These are phyloP conservation scores for Phylloporus rhodoxanthus DNA, from an alignment of 768 basidiomycete species.

Conservation along the genomic window DNA sequence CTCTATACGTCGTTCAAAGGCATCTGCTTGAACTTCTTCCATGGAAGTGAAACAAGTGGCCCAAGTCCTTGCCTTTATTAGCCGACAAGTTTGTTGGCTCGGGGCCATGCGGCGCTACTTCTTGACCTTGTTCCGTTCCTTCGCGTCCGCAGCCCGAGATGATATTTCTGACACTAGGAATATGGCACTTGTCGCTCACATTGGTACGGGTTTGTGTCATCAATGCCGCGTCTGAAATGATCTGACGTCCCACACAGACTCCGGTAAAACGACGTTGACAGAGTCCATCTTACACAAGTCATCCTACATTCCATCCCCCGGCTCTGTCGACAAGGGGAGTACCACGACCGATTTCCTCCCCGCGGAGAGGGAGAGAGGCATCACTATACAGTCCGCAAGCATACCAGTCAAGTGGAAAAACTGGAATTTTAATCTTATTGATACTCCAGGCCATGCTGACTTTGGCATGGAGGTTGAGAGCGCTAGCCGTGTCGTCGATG, in stretches of 20 bases:
- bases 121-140: conserved; percentile 12
- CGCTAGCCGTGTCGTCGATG: conserved; percentile 85
- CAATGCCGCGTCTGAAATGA: background rate
- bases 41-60: conserved; percentile 11
- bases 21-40: conserved; percentile 29
- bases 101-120: conserved; percentile 18
- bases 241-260: conserved; percentile 45
- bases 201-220: conserved; percentile 44
- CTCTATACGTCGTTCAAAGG: conserved; percentile 40
- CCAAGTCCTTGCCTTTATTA: conserved; percentile 15
- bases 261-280: conserved; percentile 84
- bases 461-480: conserved; percentile 98
- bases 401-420: conserved; percentile 83
- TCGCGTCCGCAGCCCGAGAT: conserved; percentile 21
- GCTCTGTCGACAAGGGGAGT: conserved; percentile 85
- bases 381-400: conserved; percentile 89
- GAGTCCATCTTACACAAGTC: conserved; percentile 81
- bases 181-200: conserved; percentile 85
- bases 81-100: background rate
- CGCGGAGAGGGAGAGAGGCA: conserved; percentile 84
- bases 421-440: conserved; percentile 83
- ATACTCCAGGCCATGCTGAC: conserved; percentile 89
- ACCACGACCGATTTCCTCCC: conserved; percentile 89
- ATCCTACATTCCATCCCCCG: conserved; percentile 63
- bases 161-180: conserved; percentile 52